Base-by-base conservation (phyloP, 1,284 basidiomycete genomes). In the Fomitopsis betulina region DNA sequence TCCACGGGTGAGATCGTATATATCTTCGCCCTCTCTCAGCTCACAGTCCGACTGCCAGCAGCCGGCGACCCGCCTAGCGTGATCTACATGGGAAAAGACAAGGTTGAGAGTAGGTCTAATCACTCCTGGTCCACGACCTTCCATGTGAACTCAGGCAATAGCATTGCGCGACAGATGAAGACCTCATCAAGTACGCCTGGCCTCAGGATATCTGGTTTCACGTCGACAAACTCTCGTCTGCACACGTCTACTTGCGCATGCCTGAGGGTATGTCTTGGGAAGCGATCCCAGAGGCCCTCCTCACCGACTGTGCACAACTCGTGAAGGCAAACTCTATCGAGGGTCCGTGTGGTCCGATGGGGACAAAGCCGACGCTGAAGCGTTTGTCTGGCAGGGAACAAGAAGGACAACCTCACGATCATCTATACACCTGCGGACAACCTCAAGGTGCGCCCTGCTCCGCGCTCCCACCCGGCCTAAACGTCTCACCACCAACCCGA, bases 271-370 rank as follows among this genome's bases (percentile, higher is more conserved):
- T 93, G 79, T 74, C 80, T 17, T 99, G 96, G 94, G 94, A 98
- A 19, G 72, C 77, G 10, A 91, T 99, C 45, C 96, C 96, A 0
- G 82, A 89, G 55, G 76, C 84, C 0, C 75, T 98, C 10, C 76
- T 98, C 25, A 78, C 79, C 9, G 96, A 99, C 70, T 93, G 93
- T 62, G 92, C 94, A 0, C 96, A 99, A 72, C 79, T 99, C 1
- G 95, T 98, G 45, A 99, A 99, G 74, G 96, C 96, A 0, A 98
- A 98, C 68, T 96, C 93, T 3, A 99, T 99, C 57, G 94, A 98
- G 79, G 93, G 94, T 91, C 40, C 25, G 37, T 32, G 35, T 32
- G 50, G 19, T 38, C 9, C 19, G 13, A 17, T n/a, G n/a, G 32
- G 12, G 23, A 21, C 32, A 52, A 27, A n/a, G 13, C 30, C 47